These are phyloP conservation scores for Aspergillus phoenicis DNA, from an alignment of 2,329 filamentous ascomycete species.

Conservation along the genomic window DNA sequence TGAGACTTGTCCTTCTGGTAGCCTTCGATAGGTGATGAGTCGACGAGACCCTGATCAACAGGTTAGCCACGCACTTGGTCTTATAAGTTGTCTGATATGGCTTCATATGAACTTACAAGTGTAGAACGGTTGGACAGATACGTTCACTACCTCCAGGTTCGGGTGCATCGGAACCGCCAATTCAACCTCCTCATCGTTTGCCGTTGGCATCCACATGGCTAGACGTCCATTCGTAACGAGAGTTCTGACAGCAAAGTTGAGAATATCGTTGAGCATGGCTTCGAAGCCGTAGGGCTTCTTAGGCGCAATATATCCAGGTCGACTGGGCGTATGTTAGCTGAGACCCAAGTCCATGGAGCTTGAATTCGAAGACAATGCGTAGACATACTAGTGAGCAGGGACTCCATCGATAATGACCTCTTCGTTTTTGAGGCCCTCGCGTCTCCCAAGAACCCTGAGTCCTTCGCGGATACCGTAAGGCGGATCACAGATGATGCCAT, in stretches of 20 bases:
- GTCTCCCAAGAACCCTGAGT: slow-evolving; percentile 78
- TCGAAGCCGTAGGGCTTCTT: slow-evolving; percentile 92
- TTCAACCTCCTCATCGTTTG: slow-evolving; percentile 75
- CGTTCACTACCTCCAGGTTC: slow-evolving; percentile 69
- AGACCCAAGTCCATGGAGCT: not conserved
- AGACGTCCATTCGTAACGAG: slow-evolving; percentile 78
- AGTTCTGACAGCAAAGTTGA: slow-evolving; percentile 75
- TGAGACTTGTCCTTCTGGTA: slow-evolving; percentile 58
- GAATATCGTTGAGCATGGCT: slow-evolving; percentile 85
- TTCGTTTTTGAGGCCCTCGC: slow-evolving; percentile 58
- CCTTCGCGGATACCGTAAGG: slow-evolving; percentile 95
- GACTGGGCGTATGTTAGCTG: slow-evolving; percentile 39
- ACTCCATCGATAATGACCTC: slow-evolving; percentile 69
- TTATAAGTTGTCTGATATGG: not conserved
- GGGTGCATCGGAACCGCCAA: slow-evolving; percentile 77
- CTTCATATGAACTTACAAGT: slow-evolving; percentile 63
- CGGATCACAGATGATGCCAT: slow-evolving; percentile 93
- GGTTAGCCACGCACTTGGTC: not conserved
- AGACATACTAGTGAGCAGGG: slow-evolving; percentile 65
- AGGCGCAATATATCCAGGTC: slow-evolving; percentile 75
- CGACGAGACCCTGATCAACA: slow-evolving; percentile 72
- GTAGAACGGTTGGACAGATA: slow-evolving; percentile 85
- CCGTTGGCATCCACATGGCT: slow-evolving; percentile 96
- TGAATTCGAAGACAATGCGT: not conserved
- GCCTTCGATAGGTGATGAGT: slow-evolving; percentile 80